Evolutionary conservation across 179 eudicot genomes (phyloP).

Genomic region (Heliamphora ciliata): DNA sequence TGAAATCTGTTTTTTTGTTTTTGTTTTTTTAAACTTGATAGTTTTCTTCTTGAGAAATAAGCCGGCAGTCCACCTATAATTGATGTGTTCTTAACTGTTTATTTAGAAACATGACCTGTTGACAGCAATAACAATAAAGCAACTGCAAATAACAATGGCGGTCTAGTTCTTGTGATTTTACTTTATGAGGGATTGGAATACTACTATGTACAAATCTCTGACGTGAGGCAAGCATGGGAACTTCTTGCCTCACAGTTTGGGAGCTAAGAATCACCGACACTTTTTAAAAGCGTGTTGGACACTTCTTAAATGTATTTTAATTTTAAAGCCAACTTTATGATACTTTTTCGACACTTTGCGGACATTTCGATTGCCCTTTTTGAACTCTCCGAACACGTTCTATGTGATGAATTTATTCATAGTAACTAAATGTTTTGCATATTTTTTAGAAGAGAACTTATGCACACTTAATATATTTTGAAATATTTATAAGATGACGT

Average conservation of each 20-base stretch:
- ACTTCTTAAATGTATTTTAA: too few relatives aligned
- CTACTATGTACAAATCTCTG: neutral
- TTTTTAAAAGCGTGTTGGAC: too few relatives aligned
- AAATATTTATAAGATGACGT: too few relatives aligned
- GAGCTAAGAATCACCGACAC: neutral
- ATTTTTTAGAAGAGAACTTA: too few relatives aligned
- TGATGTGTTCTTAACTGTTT: neutral
- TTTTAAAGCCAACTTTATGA: too few relatives aligned
- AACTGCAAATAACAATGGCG: neutral
- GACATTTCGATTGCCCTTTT: too few relatives aligned
- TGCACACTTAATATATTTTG: too few relatives aligned
- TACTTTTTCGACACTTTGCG: too few relatives aligned
- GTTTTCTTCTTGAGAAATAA: neutral
- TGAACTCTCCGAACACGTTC: too few relatives aligned
- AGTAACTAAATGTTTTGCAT: too few relatives aligned
- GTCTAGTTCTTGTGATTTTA: neutral
- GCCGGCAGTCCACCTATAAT: neutral
- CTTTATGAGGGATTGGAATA: neutral
- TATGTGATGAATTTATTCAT: too few relatives aligned
- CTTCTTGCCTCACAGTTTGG: neutral
- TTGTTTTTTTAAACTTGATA: too few relatives aligned
- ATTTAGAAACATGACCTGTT: neutral
- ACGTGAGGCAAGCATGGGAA: neutral
- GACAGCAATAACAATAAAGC: neutral
- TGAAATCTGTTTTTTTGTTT: neutral